Percentiles rank a stretch among this genome's conserved stretches.
Evolutionary conservation across 805 yeast species (phyloP).

Genomic region (Lipomyces kockii): DNA sequence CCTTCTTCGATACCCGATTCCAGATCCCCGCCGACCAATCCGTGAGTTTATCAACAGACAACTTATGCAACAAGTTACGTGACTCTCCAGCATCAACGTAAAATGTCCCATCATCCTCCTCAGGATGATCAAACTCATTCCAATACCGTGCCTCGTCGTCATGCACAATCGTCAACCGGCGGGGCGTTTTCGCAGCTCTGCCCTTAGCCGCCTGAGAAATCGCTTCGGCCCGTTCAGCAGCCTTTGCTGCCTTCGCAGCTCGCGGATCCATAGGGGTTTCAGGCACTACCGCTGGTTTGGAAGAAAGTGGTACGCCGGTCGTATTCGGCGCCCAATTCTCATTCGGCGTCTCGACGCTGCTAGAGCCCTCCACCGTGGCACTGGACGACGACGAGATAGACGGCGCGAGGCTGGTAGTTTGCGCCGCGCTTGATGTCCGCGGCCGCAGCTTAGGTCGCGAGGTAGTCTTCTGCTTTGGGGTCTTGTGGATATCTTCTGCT

Average conservation of each 20-base stretch:
- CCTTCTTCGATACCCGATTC: conserved; percentile 27
- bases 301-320: not conserved
- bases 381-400: conserved; percentile 30
- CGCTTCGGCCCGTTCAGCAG: conserved; percentile 13
- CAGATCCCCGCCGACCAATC: conserved; percentile 38
- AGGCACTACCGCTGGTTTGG: conserved; percentile 4
- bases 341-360: conserved; percentile 32
- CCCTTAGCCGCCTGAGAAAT: conserved; percentile 17
- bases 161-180: conserved; percentile 19
- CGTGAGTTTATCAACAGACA: conserved; percentile 35
- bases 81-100: conserved; percentile 41
- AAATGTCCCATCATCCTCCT: conserved; percentile 49
- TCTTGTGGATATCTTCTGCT: conserved; percentile 53
- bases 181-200: not conserved
- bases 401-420: conserved; percentile 1
- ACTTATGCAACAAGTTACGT: conserved; percentile 41
- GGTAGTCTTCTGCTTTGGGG: conserved; percentile 45
- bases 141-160: conserved; percentile 53
- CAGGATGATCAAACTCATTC: conserved; percentile 72
- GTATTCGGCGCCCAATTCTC: conserved; percentile 21
- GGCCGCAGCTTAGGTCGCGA: conserved; percentile 7
- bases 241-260: not conserved
- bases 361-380: conserved; percentile 17
- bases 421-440: conserved; percentile 7
- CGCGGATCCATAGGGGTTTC: not conserved